phyloP scores from a whole-genome alignment of 192 early-diverging fungal species.

The Backusella parvicylindrica region DNA sequence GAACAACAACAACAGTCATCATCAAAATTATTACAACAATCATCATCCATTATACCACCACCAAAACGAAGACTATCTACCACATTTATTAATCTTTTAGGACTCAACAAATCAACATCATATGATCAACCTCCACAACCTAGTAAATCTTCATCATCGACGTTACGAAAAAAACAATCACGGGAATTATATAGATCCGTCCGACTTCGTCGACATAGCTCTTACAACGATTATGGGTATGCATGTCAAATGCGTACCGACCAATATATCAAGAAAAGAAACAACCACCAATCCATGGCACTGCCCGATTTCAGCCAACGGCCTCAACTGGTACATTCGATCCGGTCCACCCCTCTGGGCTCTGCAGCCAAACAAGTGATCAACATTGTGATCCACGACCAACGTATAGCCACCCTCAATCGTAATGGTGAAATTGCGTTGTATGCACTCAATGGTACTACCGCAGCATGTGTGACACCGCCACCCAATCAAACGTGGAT shows the following conservation, averaged over 20 bases:
- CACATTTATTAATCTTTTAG: slow-evolving; percentile 4
- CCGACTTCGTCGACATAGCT: slow-evolving; percentile 24
- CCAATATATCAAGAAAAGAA: slow-evolving; percentile 21
- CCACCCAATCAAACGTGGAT: slow-evolving; percentile 15
- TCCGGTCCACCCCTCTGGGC: slow-evolving; percentile 14
- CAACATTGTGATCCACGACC: slow-evolving; percentile 10
- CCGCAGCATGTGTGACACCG: background rate
- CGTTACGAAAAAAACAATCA: background rate
- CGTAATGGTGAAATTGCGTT: slow-evolving; percentile 32
- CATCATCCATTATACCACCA: background rate
- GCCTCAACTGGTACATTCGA: slow-evolving; percentile 13
- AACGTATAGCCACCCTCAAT: slow-evolving; percentile 24
- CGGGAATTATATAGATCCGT: background rate
- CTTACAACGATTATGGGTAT: slow-evolving; percentile 37
- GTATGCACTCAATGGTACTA: slow-evolving; percentile 18
- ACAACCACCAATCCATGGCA: background rate
- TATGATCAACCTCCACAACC: background rate
- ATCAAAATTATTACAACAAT: background rate
- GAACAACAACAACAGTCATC: background rate
- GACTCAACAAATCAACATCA: background rate
- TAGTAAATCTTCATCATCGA: background rate
- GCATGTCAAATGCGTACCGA: slow-evolving; percentile 28
- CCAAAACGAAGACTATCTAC: background rate
- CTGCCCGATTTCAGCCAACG: slow-evolving; percentile 3
- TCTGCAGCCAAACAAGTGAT: slow-evolving; percentile 12